Evolutionary conservation across 2,329 filamentous ascomycete genomes (phyloP).

Genomic region (Zymoseptoria crescenta): DNA sequence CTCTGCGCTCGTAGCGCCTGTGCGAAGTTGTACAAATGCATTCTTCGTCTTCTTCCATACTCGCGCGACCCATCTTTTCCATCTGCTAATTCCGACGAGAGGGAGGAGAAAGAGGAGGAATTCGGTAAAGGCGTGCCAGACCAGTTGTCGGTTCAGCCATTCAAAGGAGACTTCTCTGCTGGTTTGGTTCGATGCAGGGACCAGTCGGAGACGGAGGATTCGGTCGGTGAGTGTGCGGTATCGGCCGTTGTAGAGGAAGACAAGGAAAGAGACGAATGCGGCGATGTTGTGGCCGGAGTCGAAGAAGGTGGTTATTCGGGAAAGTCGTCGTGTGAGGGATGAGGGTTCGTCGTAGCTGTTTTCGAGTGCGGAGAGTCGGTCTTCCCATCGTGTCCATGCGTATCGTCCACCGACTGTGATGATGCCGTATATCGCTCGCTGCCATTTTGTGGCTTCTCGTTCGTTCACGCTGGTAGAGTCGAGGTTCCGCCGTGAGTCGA

Average conservation of each 20-base stretch:
- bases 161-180: slow-evolving; percentile 92
- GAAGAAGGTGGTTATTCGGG: slow-evolving; percentile 58
- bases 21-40: slow-evolving; percentile 43
- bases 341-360: slow-evolving; percentile 59
- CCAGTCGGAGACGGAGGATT: slow-evolving; percentile 72
- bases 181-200: slow-evolving; percentile 76
- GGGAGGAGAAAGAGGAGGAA: slow-evolving; percentile 97
- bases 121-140: slow-evolving; percentile 99
- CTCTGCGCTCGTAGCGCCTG: slow-evolving; percentile 35
- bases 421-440: slow-evolving; percentile 77
- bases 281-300: slow-evolving; percentile 73
- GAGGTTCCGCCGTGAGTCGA: slow-evolving; percentile 58
- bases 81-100: slow-evolving; percentile 86
- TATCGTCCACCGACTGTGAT: slow-evolving; percentile 84
- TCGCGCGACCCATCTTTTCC: slow-evolving; percentile 80
- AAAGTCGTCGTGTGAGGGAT: slow-evolving; percentile 49
- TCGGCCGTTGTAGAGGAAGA: slow-evolving; percentile 83
- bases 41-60: slow-evolving; percentile 76
- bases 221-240: slow-evolving; percentile 89
- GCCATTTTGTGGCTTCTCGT: slow-evolving; percentile 62
- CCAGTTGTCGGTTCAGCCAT: slow-evolving; percentile 92
- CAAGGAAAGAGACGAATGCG: slow-evolving; percentile 75
- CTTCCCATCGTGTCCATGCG: slow-evolving; percentile 85
- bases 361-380: slow-evolving; percentile 69
- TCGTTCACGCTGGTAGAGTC: slow-evolving; percentile 9